Base-by-base conservation (phyloP, 163 green algal genomes). In the Trebouxia gelatinosa region DNA sequence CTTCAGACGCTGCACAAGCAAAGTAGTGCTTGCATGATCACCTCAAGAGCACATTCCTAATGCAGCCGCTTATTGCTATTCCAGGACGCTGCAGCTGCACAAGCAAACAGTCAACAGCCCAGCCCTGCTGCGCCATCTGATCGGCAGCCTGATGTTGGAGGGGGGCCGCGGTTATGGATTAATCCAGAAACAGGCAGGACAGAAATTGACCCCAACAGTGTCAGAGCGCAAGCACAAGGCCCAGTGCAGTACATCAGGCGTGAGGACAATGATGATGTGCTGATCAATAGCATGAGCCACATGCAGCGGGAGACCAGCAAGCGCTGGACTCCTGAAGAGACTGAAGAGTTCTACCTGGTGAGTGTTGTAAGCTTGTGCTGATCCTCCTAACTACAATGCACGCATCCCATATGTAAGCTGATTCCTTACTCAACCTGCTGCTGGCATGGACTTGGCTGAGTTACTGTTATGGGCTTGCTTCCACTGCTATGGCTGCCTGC, bases 331-430 rank as follows among this genome's bases (percentile, higher is more conserved):
- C 28, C 43, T 59, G 68, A 76, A 28, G 68, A 76, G 31, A 76
- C 68, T 17, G 46, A 43, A 3, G 68, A 76, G 68, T 76, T 76
- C 46, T 76, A 58, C 19, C 28, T 43, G 3, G 68, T 76, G 28
- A 62, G 61, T 40, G 28, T 74, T 11, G 26, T 13, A 54, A 54
- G 43, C 43, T 54, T 54, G 43, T 13, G 13, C 13, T 9, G 11
- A 54, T 23, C 9, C 43, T 54, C 43, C n/a, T n/a, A n/a, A n/a
- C n/a, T n/a, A n/a, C n/a, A n/a, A n/a, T n/a, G n/a, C n/a, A n/a
- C n/a, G n/a, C n/a, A n/a, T n/a, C n/a, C n/a, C n/a, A n/a, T n/a
- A n/a, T n/a, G n/a, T n/a, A n/a, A n/a, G n/a, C n/a, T n/a, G n/a
- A n/a, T n/a, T n/a, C n/a, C n/a, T n/a, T n/a, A n/a, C n/a, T n/a